phyloP scores from a whole-genome alignment of 495 filamentous ascomycete genomes.

The Talaromyces nanjingensis region DNA sequence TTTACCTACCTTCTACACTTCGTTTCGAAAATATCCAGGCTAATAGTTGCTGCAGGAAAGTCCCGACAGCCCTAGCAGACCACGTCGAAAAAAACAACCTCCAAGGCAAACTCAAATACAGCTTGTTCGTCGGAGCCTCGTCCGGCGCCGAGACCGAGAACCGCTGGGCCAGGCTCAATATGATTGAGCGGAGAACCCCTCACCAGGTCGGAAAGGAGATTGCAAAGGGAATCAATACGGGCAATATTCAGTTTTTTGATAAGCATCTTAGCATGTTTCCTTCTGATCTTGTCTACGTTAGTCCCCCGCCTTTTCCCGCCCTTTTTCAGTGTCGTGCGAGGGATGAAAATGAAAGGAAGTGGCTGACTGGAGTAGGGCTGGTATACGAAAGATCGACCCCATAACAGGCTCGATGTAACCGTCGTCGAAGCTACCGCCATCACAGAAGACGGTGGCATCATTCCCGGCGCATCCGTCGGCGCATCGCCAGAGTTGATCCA shows the following conservation, averaged over 20 bases:
- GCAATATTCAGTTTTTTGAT: constrained; percentile 87
- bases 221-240: constrained; percentile 83
- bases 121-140: constrained; percentile 81
- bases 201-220: constrained; percentile 93
- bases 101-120: constrained; percentile 77
- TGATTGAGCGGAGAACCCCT: constrained; percentile 80
- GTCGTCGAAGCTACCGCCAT: constrained; percentile 86
- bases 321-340: not conserved
- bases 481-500: constrained; percentile 82
- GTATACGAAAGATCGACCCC: constrained; percentile 70
- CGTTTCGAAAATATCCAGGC: not conserved
- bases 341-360: too few relatives aligned
- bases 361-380: constrained; percentile 48
- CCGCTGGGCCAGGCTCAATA: constrained; percentile 76
- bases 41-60: constrained; percentile 48
- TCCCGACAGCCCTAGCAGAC: constrained; percentile 78
- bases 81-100: constrained; percentile 86
- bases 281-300: constrained; percentile 73
- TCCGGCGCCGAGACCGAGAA: constrained; percentile 89
- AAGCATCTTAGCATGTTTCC: constrained; percentile 92
- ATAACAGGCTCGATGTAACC: constrained; percentile 70
- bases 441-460: constrained; percentile 87
- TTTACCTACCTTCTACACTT: too few relatives aligned
- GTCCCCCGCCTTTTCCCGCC: constrained; percentile 17
- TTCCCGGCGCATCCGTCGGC: constrained; percentile 81